Conservation (phyloP, 805 yeast species). For the Candida sanyiensis region DNA sequence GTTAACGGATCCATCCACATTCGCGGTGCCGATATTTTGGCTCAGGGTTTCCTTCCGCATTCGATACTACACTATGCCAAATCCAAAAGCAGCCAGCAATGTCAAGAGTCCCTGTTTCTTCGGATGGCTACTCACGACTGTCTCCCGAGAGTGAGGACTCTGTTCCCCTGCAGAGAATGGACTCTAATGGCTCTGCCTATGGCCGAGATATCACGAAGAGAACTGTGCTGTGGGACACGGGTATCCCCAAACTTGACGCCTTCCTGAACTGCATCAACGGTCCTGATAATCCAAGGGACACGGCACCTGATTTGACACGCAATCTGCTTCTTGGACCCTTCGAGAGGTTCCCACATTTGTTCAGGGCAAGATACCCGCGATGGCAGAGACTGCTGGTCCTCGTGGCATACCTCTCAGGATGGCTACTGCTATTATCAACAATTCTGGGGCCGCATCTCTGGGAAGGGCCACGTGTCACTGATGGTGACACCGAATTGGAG, state of each 20-base stretch:
- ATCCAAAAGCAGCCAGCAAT: too few relatives aligned
- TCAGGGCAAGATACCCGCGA: conserved; percentile 3
- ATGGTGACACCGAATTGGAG: conserved; percentile 9
- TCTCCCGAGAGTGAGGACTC: background rate
- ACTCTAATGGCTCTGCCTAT: background rate
- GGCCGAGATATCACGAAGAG: background rate
- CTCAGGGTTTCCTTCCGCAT: too few relatives aligned
- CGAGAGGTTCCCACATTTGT: conserved; percentile 9
- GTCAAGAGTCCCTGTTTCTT: too few relatives aligned
- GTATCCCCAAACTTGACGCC: background rate
- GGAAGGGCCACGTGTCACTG: background rate
- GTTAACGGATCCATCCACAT: too few relatives aligned
- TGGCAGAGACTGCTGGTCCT: background rate
- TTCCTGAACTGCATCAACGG: conserved; percentile 3
- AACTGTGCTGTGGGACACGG: background rate
- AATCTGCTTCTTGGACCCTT: conserved; percentile 3
- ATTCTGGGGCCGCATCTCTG: conserved; percentile 5
- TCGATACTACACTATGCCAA: too few relatives aligned
- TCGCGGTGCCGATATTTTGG: too few relatives aligned
- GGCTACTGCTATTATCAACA: conserved; percentile 3
- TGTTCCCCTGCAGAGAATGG: background rate
- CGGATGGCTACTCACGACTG: too few relatives aligned
- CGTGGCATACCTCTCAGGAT: conserved; percentile 1
- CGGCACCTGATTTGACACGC: conserved; percentile 6
- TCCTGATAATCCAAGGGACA: conserved; percentile 2